Percentiles rank a stretch among this genome's conserved stretches.
phyloP scores from a whole-genome alignment of 257 asterid genomes.

The Solanum etuberosum region DNA sequence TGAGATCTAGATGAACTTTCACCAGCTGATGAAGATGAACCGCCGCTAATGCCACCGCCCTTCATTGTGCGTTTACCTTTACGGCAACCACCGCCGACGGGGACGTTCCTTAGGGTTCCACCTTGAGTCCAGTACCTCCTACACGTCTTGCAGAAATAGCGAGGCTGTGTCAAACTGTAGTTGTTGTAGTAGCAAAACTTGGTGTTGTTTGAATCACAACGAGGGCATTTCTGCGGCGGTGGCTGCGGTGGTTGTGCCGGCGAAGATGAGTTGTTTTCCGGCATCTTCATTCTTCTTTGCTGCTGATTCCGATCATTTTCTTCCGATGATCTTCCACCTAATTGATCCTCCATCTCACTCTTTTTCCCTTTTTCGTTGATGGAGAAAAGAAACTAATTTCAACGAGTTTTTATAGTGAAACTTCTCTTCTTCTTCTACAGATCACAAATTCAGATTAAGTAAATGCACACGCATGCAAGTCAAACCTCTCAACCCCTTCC shows the following conservation, averaged over 20 bases:
- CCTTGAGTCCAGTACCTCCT: slow-evolving; percentile 34
- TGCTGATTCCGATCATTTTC: slow-evolving; percentile 10
- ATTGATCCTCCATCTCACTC: slow-evolving; percentile 17
- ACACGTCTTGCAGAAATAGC: slow-evolving; percentile 25
- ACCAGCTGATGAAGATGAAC: slow-evolving; percentile 1
- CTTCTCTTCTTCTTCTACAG: neutral
- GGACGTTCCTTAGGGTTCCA: slow-evolving; percentile 27
- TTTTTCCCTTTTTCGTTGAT: neutral
- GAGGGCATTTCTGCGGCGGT: slow-evolving; percentile 20
- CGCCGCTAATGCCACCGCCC: neutral
- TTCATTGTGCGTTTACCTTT: slow-evolving; percentile 7
- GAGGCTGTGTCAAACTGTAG: slow-evolving; percentile 21
- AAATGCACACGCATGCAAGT: slow-evolving; percentile 1
- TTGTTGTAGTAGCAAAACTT: slow-evolving; percentile 29
- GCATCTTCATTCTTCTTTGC: slow-evolving; percentile 16
- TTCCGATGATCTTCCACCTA: neutral
- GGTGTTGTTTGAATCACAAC: slow-evolving; percentile 22
- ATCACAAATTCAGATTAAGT: neutral
- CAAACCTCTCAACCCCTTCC: neutral
- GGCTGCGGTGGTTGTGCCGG: neutral
- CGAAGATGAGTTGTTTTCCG: neutral
- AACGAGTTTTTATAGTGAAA: neutral
- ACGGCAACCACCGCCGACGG: slow-evolving; percentile 25
- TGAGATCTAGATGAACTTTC: slow-evolving; percentile 9
- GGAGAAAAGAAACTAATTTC: neutral